Base-by-base conservation (phyloP, 257 asterid genomes). In the Solanum sejunctum region DNA sequence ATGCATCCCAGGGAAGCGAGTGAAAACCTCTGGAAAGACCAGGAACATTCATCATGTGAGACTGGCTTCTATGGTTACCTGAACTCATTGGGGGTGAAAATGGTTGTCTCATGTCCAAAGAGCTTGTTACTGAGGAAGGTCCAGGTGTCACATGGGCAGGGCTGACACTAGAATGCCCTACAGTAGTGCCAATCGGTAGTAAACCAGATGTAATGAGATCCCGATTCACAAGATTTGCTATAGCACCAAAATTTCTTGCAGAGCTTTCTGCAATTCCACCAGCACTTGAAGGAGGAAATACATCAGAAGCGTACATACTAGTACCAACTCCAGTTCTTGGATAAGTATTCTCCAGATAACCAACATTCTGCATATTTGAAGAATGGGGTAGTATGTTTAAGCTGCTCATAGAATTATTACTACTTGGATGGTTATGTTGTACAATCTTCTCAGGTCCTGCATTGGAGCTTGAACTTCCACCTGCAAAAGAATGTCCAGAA, bases 401-500 rank as follows among this genome's bases (percentile, higher is more conserved):
- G 79, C 88, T 88, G 86, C 91, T 86, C 45, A 91, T 85, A 80
- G 93, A 47, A 85, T 87, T 80, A 84, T 88, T 86, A 85, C 84
- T 81, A 83, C 89, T 86, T 85, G 92, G 90, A 87, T 86, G 70
- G 28, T 87, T 88, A 77, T 88, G 92, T 83, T 89, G 94, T 69
- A 88, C 87, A 78, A 87, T 6, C 84, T 86, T 88, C 86, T 86
- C 92, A 57, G 55, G 90, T 83, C 82, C 92, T 75, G 88, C 93
- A 84, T 83, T 86, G 21, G 93, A 85, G 91, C 94, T 92, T 55
- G 97, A 91, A 86, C 92, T 92, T 83, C 95, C 97, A 86, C 91
- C 89, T 16, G 90, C 86, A 83, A 77, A 89, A 84, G 90, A 88
- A 72, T 89, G 99, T 84, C 92, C 93, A 58, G 98, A 89, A 81